Percentiles rank a stretch among this genome's conserved stretches.
Conservation (phyloP, 139 green algal genomes). For the Ostreobium quekettii region DNA sequence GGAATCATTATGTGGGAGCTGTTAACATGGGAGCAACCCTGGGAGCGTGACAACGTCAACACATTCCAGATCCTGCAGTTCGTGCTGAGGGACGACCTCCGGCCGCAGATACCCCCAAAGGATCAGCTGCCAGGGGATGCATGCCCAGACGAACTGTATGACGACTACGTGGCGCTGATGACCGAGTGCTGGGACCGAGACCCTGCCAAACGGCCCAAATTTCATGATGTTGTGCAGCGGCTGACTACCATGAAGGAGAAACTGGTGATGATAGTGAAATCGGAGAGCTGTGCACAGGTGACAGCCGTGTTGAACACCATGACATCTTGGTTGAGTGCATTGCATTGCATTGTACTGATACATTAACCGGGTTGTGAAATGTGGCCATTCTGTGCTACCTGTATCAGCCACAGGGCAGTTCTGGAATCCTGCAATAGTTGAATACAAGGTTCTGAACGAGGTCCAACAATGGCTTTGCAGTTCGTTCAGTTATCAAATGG, state of each 20-base stretch:
- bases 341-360: no score
- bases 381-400: no score
- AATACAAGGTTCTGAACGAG: no score
- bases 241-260: not conserved
- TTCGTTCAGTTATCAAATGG: no score
- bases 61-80: slow-evolving; percentile 44
- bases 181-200: slow-evolving; percentile 9
- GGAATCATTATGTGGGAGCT: slow-evolving; percentile 63
- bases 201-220: not conserved
- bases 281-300: no score
- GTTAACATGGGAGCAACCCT: slow-evolving; percentile 80
- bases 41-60: slow-evolving; percentile 36
- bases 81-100: not conserved
- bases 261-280: no score
- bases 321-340: no score
- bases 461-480: no score
- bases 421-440: no score
- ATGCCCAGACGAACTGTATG: not conserved
- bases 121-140: not conserved
- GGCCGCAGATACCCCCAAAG: not conserved
- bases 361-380: no score
- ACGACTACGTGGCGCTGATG: slow-evolving; percentile 13
- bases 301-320: no score
- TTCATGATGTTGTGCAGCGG: not conserved
- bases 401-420: no score